Evolutionary conservation across 805 yeast genomes (phyloP), one percentile per base, ranked within the genome.

Genomic region (Ogataea saltuana): DNA sequence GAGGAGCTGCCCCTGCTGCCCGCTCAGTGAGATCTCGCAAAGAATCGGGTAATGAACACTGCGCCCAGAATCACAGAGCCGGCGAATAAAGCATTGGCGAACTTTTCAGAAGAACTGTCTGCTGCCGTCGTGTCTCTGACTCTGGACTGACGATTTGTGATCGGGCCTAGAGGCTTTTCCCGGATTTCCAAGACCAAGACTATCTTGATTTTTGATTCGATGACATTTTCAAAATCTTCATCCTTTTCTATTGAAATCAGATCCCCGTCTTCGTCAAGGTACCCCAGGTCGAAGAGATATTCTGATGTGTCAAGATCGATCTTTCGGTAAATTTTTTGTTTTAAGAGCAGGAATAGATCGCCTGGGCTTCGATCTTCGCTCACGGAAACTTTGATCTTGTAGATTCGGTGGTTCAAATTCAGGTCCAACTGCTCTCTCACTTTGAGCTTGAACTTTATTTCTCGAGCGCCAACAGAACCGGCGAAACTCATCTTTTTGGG

Each of bases 231-330:
- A 39, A 71, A 49, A 46, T 70, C 74, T 17, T 58, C 63, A 31
- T 62, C 67, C 37, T 59, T 63, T 7, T 55, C 60, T 9, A 71
- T 54, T 2, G 59, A 38, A 4, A 69, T 55, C 41, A 60, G 38
- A 45, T 71, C 73, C 2, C 59, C 61, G 20, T 68, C 74, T 23
- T 66, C 68, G 40, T 71, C 75, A 12, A 60, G 50, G 43, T 69
- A 71, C 23, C 68, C 61, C 9, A 71, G 40, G 16, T 66, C 67
- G 42, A 63, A 55, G 1, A 28, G 29, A n/a, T 44, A 48, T 1
- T 45, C 32, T 13, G 48, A 41, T 18, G 55, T 30, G 3, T 50
- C 46, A 11, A 68, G n/a, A 49, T 53, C 55, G 12, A 59, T 35
- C 26, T 56, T 59, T 4, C 46, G 50, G 26, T 44, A 42, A 33